Conservation (phyloP, 192 early-diverging fungal species). For the Pilobolus umbonatus region DNA sequence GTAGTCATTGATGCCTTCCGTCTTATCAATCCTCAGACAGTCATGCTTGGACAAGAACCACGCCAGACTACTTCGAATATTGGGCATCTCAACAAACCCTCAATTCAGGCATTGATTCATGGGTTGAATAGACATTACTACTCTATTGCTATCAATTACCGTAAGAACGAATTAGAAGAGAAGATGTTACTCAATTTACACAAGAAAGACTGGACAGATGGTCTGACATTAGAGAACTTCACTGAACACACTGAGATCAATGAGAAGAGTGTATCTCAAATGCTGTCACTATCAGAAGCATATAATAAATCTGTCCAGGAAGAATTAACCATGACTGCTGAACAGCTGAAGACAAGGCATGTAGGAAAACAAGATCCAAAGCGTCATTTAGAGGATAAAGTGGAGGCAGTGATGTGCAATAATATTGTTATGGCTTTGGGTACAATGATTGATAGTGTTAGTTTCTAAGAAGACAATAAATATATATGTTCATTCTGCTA, state of each 20-base stretch:
- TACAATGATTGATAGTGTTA: slow-evolving; percentile 80
- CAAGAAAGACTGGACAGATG: slow-evolving; percentile 99
- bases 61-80: slow-evolving; percentile 98
- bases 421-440: slow-evolving; percentile 97
- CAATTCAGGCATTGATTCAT: slow-evolving; percentile 95
- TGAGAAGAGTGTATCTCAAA: slow-evolving; percentile 77
- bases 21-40: slow-evolving; percentile 84
- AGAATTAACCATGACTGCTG: slow-evolving; percentile 87
- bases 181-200: slow-evolving; percentile 99
- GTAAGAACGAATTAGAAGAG: slow-evolving; percentile 99
- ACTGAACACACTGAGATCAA: slow-evolving; percentile 77
- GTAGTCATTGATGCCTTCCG: slow-evolving; percentile 99
- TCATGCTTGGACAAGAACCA: slow-evolving; percentile 86
- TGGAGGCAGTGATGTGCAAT: slow-evolving; percentile 87
- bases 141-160: slow-evolving; percentile 98
- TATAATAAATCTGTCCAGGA: slow-evolving; percentile 99
- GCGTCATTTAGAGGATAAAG: slow-evolving; percentile 91
- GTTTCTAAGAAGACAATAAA: slow-evolving; percentile 39
- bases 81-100: slow-evolving; percentile 96
- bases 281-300: slow-evolving; percentile 84
- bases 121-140: slow-evolving; percentile 99
- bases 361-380: slow-evolving; percentile 99
- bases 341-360: slow-evolving; percentile 96
- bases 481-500: background rate
- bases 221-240: slow-evolving; percentile 82